Conservation (phyloP, 495 filamentous ascomycete genomes). For the Aspergillus funiculosus region DNA sequence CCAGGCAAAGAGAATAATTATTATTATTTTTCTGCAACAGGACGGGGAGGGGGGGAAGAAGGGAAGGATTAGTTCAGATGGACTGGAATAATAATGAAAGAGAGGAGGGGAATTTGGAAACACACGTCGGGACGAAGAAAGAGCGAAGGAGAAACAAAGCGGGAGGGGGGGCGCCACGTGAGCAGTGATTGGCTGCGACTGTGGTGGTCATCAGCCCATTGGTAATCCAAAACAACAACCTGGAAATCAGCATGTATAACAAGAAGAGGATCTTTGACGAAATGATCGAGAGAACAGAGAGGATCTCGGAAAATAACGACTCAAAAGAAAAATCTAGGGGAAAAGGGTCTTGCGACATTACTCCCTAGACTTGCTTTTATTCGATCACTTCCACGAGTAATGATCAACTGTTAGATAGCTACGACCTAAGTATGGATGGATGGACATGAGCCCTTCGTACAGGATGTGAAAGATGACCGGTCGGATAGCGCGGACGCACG, state of each 20-base stretch:
- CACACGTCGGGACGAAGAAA: too few relatives aligned
- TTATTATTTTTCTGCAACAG: conserved; percentile 5
- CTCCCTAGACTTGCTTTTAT: conserved; percentile 7
- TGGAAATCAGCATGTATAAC: too few relatives aligned
- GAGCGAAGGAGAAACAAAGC: too few relatives aligned
- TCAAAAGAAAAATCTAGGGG: too few relatives aligned
- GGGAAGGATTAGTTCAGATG: conserved; percentile 13
- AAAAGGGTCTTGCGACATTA: too few relatives aligned
- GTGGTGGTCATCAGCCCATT: conserved; percentile 10
- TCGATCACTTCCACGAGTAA: conserved; percentile 1
- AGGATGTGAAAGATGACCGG: conserved; percentile 10
- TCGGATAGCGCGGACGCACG: conserved; percentile 19
- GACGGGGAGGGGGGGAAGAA: conserved; percentile 3
- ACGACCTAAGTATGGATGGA: too few relatives aligned
- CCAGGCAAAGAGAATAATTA: conserved; percentile 15
- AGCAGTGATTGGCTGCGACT: conserved; percentile 12
- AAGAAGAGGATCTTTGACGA: too few relatives aligned
- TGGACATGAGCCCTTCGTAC: background rate
- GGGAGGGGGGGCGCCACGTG: conserved; percentile 10
- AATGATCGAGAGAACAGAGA: background rate
- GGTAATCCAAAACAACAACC: conserved; percentile 7
- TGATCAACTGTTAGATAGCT: conserved; percentile 3
- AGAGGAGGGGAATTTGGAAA: conserved; percentile 6
- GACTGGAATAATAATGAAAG: background rate
- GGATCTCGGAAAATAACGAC: too few relatives aligned